Evolutionary conservation across 208 protist species (phyloP).

Genomic region (Spongospora subterranea): DNA sequence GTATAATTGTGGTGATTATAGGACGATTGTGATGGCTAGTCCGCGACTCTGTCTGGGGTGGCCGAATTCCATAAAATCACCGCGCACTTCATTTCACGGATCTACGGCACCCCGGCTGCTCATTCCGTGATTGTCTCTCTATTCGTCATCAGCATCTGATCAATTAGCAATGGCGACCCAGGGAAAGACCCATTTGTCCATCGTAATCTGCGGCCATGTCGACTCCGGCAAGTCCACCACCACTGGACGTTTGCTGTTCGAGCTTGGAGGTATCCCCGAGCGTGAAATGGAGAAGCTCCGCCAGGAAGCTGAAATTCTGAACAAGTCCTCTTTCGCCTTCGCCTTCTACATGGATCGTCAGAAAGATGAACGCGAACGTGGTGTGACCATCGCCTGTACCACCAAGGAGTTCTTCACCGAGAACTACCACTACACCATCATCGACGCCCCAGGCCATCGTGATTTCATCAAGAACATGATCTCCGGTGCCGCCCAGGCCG

Average conservation of each 20-base stretch:
- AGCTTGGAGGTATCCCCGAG: slow-evolving; percentile 82
- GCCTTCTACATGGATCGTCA: slow-evolving; percentile 98
- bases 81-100: neutral
- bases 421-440: slow-evolving; percentile 90
- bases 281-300: slow-evolving; percentile 77
- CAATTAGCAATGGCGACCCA: slow-evolving; percentile 41
- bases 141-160: neutral
- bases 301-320: slow-evolving; percentile 81
- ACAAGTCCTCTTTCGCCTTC: slow-evolving; percentile 89
- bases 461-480: slow-evolving; percentile 99
- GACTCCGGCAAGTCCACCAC: slow-evolving; percentile 92
- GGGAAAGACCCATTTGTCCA: slow-evolving; percentile 72
- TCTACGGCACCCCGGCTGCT: neutral
- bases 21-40: too few relatives aligned
- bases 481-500: slow-evolving; percentile 92
- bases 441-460: slow-evolving; percentile 99
- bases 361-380: slow-evolving; percentile 97
- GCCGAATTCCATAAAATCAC: too few relatives aligned
- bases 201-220: slow-evolving; percentile 84
- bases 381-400: slow-evolving; percentile 98
- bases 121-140: neutral
- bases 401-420: slow-evolving; percentile 97
- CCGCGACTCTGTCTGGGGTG: too few relatives aligned
- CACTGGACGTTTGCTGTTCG: slow-evolving; percentile 87
- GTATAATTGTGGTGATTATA: too few relatives aligned